Conservation (phyloP, 208 protist species). For the Acanthamoeba divionensis region DNA sequence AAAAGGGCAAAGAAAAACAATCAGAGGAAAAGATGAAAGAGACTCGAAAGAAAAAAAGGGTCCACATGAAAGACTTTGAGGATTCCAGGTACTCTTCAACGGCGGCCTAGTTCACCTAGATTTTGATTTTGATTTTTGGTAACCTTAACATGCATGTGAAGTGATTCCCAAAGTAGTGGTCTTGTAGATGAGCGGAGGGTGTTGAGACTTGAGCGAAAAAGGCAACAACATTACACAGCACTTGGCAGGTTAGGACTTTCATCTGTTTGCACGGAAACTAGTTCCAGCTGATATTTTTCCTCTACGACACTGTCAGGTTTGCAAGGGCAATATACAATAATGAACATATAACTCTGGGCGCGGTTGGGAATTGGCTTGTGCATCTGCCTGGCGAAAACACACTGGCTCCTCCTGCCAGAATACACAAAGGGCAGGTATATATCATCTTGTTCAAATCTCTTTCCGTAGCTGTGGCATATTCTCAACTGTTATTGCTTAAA, state of each 20-base stretch:
- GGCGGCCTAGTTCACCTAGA: too few relatives aligned
- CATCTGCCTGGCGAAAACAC: conserved; percentile 33
- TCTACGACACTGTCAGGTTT: not conserved
- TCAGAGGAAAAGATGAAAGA: too few relatives aligned
- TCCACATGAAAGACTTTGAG: too few relatives aligned
- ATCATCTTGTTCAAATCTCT: not conserved
- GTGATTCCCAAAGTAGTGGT: too few relatives aligned
- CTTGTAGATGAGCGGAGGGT: not conserved
- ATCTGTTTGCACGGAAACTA: not conserved
- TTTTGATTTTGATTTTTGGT: too few relatives aligned
- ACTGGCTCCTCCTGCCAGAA: not conserved
- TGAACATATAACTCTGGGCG: not conserved
- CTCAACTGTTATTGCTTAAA: not conserved
- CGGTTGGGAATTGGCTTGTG: conserved; percentile 27
- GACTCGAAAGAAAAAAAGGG: too few relatives aligned
- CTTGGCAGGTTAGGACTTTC: not conserved
- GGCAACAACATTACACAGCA: not conserved
- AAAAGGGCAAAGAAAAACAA: too few relatives aligned
- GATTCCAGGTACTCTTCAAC: too few relatives aligned
- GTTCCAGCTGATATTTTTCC: not conserved
- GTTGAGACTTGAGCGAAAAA: not conserved
- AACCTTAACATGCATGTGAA: too few relatives aligned
- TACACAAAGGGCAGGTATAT: not conserved
- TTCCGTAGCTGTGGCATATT: not conserved
- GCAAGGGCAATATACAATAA: not conserved